Conservation (phyloP, 75 land plant species). For the Selaginella tamariscina region DNA sequence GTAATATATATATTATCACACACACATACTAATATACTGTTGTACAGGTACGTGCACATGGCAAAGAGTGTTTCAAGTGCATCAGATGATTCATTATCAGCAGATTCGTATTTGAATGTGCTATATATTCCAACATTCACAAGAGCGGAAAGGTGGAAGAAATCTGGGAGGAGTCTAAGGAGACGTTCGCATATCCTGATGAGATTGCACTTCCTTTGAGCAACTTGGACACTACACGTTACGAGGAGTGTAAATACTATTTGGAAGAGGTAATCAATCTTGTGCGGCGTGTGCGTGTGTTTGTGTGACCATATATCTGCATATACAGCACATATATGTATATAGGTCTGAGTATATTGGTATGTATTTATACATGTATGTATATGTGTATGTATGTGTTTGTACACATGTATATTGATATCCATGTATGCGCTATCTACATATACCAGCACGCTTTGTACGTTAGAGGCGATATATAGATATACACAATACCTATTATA, state of each 20-base stretch:
- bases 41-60: constrained; percentile 86
- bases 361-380: too few relatives aligned
- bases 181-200: constrained; percentile 22
- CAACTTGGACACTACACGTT: constrained; percentile 64
- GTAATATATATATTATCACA: too few relatives aligned
- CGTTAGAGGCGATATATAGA: too few relatives aligned
- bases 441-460: neutral
- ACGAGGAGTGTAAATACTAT: constrained; percentile 65
- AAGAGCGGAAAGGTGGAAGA: constrained; percentile 72
- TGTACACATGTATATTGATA: too few relatives aligned
- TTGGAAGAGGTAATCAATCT: constrained; percentile 73
- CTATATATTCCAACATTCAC: constrained; percentile 81
- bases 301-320: too few relatives aligned
- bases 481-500: too few relatives aligned
- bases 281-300: neutral
- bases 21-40: neutral
- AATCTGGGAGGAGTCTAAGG: constrained; percentile 28
- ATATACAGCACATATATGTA: too few relatives aligned
- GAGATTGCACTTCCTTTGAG: constrained; percentile 70
- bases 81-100: constrained; percentile 95
- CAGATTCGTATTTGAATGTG: constrained; percentile 96
- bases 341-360: too few relatives aligned
- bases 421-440: too few relatives aligned
- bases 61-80: constrained; percentile 91
- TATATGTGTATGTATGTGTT: too few relatives aligned